Evolutionary conservation across 305 asterid genomes (phyloP).

Genomic region (Andrographis paniculata): DNA sequence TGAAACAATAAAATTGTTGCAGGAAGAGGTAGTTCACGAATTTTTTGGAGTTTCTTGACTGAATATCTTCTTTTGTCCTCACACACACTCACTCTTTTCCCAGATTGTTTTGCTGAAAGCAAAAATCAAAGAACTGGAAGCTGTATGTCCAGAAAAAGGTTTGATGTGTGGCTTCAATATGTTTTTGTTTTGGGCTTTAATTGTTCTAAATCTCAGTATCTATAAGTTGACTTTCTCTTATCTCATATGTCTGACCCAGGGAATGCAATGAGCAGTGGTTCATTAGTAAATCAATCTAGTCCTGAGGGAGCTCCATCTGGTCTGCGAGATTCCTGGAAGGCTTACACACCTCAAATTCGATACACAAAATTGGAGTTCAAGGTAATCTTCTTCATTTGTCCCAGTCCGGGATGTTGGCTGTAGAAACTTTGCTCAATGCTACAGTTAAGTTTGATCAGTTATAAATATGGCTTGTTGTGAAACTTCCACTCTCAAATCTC

Average conservation of each 20-base stretch:
- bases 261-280: conserved; percentile 26
- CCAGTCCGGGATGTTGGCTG: conserved; percentile 4
- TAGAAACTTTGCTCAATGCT: neutral
- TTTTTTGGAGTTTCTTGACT: conserved; percentile 12
- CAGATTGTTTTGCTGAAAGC: conserved; percentile 68
- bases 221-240: conserved; percentile 6
- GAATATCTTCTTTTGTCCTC: conserved; percentile 20
- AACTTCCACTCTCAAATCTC: no score
- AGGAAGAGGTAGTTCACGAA: conserved; percentile 53
- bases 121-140: conserved; percentile 49
- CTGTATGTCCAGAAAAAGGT: conserved; percentile 42
- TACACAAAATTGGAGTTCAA: conserved; percentile 80
- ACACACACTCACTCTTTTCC: conserved; percentile 21
- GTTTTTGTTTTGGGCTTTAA: neutral
- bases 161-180: neutral
- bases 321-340: conserved; percentile 40
- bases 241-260: conserved; percentile 29
- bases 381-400: conserved; percentile 34
- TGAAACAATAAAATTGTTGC: conserved; percentile 37
- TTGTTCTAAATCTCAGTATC: neutral
- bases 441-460: no score
- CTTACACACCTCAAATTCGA: conserved; percentile 67
- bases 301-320: conserved; percentile 24
- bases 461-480: no score
- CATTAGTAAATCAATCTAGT: conserved; percentile 25